Evolutionary conservation across 2,329 filamentous ascomycete species (phyloP).

Genomic region (Cadophora luteo-olivacea): DNA sequence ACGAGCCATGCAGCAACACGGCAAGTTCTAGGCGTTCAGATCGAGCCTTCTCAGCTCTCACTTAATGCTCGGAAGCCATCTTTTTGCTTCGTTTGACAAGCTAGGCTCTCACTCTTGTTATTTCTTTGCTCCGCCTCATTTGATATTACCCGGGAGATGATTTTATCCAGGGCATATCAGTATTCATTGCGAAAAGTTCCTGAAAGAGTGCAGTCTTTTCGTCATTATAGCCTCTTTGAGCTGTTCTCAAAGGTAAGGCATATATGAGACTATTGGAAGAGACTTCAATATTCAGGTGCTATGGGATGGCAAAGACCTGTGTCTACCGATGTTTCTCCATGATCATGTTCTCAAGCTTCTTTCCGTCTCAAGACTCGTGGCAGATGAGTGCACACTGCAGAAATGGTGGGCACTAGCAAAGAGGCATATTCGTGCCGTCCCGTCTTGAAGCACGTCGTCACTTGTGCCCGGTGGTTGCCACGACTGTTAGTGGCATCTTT

Average conservation of each 20-base stretch:
- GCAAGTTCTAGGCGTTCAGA: neutral
- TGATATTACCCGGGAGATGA: neutral
- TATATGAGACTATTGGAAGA: conserved; percentile 1
- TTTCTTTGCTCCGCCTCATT: neutral
- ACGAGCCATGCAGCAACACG: neutral
- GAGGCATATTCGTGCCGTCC: neutral
- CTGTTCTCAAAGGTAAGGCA: neutral
- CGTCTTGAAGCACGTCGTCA: neutral
- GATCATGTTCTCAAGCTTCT: neutral
- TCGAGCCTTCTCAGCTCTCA: neutral
- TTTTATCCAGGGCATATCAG: neutral
- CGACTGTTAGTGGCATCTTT: neutral
- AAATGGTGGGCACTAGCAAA: neutral
- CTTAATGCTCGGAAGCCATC: neutral
- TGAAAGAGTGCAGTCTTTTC: neutral
- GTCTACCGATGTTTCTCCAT: neutral
- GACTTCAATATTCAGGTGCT: too few relatives aligned
- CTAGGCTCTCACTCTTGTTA: neutral
- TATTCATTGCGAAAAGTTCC: neutral
- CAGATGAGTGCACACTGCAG: neutral
- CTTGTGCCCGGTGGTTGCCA: neutral
- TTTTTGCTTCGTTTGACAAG: neutral
- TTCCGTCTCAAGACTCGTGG: neutral
- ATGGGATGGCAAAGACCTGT: neutral
- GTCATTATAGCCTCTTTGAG: neutral